Conservation (phyloP, 2,329 filamentous ascomycete genomes). For the Hypocrella siamensis region DNA sequence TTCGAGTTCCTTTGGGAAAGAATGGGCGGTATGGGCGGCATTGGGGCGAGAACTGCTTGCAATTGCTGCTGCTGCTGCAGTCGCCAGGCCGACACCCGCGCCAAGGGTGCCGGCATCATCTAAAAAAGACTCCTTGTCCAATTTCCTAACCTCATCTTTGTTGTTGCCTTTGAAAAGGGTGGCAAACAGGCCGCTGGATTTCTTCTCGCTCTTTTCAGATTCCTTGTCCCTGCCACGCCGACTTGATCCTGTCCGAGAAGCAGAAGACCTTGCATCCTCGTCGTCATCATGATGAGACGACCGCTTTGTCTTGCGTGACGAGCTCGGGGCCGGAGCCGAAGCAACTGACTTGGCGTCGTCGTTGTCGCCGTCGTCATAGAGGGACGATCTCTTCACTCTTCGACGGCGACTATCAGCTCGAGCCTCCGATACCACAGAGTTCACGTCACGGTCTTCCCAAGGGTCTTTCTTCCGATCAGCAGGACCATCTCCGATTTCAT, state of each 20-base stretch:
- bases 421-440: slow-evolving; percentile 32
- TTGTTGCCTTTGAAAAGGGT: slow-evolving; percentile 29
- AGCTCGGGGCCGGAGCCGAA: slow-evolving; percentile 6
- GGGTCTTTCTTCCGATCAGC: slow-evolving; percentile 22
- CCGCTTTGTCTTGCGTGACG: slow-evolving; percentile 8
- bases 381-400: slow-evolving; percentile 8
- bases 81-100: slow-evolving; percentile 50
- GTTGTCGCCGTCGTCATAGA: slow-evolving; percentile 16
- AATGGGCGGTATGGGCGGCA: slow-evolving; percentile 27
- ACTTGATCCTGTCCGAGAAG: slow-evolving; percentile 17
- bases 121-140: slow-evolving; percentile 47
- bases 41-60: slow-evolving; percentile 24
- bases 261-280: slow-evolving; percentile 22
- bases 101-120: slow-evolving; percentile 55
- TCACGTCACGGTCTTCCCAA: slow-evolving; percentile 29
- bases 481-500: slow-evolving; percentile 18
- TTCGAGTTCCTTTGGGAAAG: slow-evolving; percentile 18
- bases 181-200: slow-evolving; percentile 29
- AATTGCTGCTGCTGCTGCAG: slow-evolving; percentile 27
- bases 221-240: slow-evolving; percentile 23
- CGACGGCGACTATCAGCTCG: slow-evolving; percentile 15
- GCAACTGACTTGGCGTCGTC: slow-evolving; percentile 30
- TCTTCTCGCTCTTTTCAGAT: slow-evolving; percentile 15
- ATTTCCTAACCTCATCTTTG: slow-evolving; percentile 8
- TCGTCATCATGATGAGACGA: slow-evolving; percentile 24